Conservation (phyloP, 345 rosid species). For the Atalantia buxifolia region DNA sequence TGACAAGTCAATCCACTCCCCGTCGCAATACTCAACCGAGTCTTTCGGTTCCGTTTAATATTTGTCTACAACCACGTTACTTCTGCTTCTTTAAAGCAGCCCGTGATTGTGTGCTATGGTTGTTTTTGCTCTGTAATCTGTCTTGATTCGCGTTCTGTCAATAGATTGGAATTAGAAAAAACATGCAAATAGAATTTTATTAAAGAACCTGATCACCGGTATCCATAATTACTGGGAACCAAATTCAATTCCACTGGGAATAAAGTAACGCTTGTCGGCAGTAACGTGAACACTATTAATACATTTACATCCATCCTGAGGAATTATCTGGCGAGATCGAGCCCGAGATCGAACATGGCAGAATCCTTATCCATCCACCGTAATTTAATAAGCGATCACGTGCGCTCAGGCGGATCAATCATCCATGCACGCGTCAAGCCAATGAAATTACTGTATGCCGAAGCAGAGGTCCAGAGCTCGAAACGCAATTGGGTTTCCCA, state of each 20-base stretch:
- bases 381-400: neutral
- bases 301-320: neutral
- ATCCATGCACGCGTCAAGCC: neutral
- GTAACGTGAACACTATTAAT: slow-evolving; percentile 14
- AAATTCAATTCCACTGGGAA: neutral
- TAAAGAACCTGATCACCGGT: neutral
- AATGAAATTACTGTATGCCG: too few species aligned
- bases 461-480: too few species aligned
- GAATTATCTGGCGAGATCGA: neutral
- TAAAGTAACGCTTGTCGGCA: neutral
- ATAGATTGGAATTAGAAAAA: slow-evolving; percentile 2
- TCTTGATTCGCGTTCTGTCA: neutral
- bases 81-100: neutral
- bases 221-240: neutral
- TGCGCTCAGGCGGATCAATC: neutral
- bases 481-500: neutral
- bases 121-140: slow-evolving; percentile 1
- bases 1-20: too few species aligned
- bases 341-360: neutral
- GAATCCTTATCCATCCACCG: neutral
- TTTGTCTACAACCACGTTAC: neutral
- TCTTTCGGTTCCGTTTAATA: slow-evolving; percentile 11
- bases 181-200: neutral
- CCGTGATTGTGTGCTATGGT: slow-evolving; percentile 11
- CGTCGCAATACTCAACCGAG: slow-evolving; percentile 5